Evolutionary conservation across 352 stramenopile species (phyloP), one percentile per base, ranked within the genome.

Genomic region (Phytophthora meadii): DNA sequence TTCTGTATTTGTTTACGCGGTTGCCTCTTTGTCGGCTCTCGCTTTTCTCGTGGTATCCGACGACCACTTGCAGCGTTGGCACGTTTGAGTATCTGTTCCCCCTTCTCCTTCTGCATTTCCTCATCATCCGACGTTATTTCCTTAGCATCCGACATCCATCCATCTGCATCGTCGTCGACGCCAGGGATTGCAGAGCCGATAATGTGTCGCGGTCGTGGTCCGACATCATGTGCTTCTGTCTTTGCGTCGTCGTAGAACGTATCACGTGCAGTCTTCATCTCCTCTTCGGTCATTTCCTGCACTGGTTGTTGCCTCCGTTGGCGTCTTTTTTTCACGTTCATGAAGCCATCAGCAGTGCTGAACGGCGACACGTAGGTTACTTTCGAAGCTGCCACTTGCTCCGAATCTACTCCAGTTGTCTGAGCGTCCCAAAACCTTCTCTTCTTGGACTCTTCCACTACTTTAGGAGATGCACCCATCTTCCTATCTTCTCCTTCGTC

Each of bases 71-170:
- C 22, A 39, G 24, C n/a, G 6, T 14, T 34, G 25, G 4, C 0
- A 28, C 39, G 56, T 49, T 42, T 22, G 7, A 42, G 7, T 22
- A n/a, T 41, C 36, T 41, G 36, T 41, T 41, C 17, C 36, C 15
- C 5, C 28, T 7, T 45, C 19, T 11, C 34, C 5, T 34, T 55
- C 4, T 25, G 40, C 24, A 25, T 40, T 10, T 61, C 25, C 24
- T 76, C 57, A 44, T 51, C 59, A 5, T 60, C 54, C 10, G 45
- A 74, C 4, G 19, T 17, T 6, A 71, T 63, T 37, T 88, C 79
- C 48, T 87, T 81, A 0, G 76, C 77, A 49, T 90, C 86, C 1
- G 82, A 91, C 9, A 91, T 70, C 82, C 82, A 92, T 2, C 74
- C 73, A 45, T 90, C 83, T 45, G 65, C 69, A 42, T 80, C 77